Evolutionary conservation across 305 asterid genomes (phyloP).

Genomic region (Striga hermonthica): DNA sequence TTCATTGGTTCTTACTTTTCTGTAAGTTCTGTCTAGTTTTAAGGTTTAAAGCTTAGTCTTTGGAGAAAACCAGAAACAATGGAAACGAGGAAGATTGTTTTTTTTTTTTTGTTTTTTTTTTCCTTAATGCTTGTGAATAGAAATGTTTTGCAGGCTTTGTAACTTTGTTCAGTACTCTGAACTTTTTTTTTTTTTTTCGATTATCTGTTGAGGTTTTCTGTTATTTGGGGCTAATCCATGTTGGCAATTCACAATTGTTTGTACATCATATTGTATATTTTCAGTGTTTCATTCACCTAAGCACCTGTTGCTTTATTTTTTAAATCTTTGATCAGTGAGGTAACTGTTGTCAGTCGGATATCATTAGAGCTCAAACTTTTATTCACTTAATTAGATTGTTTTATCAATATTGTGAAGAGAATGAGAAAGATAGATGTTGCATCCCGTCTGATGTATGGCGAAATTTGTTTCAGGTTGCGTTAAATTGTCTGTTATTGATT

Average conservation of each 20-base stretch:
- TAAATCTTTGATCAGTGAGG: too few species aligned
- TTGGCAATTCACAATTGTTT: not conserved
- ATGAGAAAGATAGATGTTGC: too few species aligned
- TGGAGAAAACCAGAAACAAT: not conserved
- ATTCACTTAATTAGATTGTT: too few species aligned
- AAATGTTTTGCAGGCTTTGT: conserved; percentile 10
- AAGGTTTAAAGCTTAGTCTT: not conserved
- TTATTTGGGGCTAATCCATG: not conserved
- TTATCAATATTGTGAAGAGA: too few species aligned
- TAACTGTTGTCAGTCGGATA: too few species aligned
- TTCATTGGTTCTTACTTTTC: not conserved
- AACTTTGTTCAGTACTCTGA: conserved; percentile 4
- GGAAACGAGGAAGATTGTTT: conserved; percentile 1
- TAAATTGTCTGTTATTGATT: too few species aligned
- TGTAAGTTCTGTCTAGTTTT: conserved; percentile 5
- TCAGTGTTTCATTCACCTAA: too few species aligned
- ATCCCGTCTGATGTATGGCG: too few species aligned
- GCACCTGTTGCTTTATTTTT: too few species aligned
- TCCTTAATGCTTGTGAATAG: too few species aligned
- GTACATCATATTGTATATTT: not conserved
- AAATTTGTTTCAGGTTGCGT: not conserved
- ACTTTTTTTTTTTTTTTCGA: conserved; percentile 5
- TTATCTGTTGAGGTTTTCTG: not conserved
- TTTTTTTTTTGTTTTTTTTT: not conserved
- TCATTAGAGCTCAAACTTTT: too few species aligned